Conservation (phyloP, 768 basidiomycete genomes). For the Trametopsis cervina region DNA sequence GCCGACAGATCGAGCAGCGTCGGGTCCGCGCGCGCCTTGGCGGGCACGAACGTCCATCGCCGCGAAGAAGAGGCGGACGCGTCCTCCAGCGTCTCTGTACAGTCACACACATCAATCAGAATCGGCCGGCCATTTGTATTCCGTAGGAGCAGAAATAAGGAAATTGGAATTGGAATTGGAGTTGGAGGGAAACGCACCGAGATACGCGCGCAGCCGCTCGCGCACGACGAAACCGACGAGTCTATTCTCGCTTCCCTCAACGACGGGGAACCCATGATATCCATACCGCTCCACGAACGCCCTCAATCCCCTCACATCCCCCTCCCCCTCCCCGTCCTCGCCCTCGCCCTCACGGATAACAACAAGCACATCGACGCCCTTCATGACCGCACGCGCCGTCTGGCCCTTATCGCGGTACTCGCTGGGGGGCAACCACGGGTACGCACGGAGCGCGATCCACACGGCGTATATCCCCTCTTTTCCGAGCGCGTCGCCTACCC, state of each 20-base stretch:
- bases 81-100: no score
- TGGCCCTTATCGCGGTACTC: constrained; percentile 62
- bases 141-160: no score
- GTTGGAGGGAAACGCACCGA: constrained; percentile 24
- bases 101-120: not conserved
- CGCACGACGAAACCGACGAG: constrained; percentile 58
- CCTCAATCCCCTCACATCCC: constrained; percentile 25
- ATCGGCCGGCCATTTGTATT: no score
- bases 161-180: no score
- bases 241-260: constrained; percentile 32
- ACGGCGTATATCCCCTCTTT: constrained; percentile 64
- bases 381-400: constrained; percentile 57
- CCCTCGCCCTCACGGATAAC: constrained; percentile 42
- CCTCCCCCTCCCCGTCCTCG: constrained; percentile 20
- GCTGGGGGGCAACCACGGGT: constrained; percentile 62
- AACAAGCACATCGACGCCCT: constrained; percentile 39
- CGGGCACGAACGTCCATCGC: constrained; percentile 18
- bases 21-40: constrained; percentile 5
- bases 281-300: constrained; percentile 34
- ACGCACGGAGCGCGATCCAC: constrained; percentile 66
- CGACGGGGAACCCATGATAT: constrained; percentile 63
- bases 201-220: constrained; percentile 38
- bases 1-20: constrained; percentile 25
- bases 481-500: constrained; percentile 67
- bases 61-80: no score